Evolutionary conservation across 345 rosid species (phyloP).

Genomic region (Lepidium didymum): DNA sequence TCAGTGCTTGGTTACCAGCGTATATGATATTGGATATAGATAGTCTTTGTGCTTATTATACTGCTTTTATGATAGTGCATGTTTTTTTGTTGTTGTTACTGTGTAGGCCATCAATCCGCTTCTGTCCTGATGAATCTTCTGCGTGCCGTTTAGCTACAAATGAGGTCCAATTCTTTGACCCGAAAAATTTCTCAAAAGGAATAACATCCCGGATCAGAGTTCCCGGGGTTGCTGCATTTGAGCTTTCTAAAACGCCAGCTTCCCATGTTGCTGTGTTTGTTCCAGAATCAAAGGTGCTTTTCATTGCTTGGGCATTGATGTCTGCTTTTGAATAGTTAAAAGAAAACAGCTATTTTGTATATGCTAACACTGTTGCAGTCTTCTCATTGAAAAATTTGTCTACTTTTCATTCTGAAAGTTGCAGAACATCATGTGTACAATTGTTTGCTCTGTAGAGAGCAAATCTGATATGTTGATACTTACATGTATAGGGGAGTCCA

Average conservation of each 20-base stretch:
- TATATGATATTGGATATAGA: neutral
- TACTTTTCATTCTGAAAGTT: neutral
- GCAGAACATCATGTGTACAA: neutral
- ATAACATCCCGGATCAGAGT: slow-evolving; percentile 52
- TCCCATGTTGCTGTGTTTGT: slow-evolving; percentile 83
- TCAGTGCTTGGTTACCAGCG: neutral
- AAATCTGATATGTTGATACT: slow-evolving; percentile 9
- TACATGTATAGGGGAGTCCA: slow-evolving; percentile 66
- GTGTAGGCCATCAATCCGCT: slow-evolving; percentile 74
- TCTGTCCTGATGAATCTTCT: slow-evolving; percentile 73
- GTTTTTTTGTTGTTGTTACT: slow-evolving; percentile 12
- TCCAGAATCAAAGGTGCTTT: slow-evolving; percentile 83
- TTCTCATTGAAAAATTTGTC: neutral
- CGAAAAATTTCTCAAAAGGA: slow-evolving; percentile 77
- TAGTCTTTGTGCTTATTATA: neutral
- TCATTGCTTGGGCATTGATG: neutral
- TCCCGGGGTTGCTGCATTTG: slow-evolving; percentile 70
- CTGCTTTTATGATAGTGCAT: neutral
- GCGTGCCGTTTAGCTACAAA: slow-evolving; percentile 83
- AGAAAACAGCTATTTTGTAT: neutral
- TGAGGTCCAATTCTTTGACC: slow-evolving; percentile 86
- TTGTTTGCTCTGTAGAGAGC: neutral
- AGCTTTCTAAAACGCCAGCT: slow-evolving; percentile 78
- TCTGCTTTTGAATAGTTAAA: neutral
- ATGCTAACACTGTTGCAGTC: neutral